phyloP scores from a whole-genome alignment of 768 basidiomycete species.

The Tylopilus intermedius region DNA sequence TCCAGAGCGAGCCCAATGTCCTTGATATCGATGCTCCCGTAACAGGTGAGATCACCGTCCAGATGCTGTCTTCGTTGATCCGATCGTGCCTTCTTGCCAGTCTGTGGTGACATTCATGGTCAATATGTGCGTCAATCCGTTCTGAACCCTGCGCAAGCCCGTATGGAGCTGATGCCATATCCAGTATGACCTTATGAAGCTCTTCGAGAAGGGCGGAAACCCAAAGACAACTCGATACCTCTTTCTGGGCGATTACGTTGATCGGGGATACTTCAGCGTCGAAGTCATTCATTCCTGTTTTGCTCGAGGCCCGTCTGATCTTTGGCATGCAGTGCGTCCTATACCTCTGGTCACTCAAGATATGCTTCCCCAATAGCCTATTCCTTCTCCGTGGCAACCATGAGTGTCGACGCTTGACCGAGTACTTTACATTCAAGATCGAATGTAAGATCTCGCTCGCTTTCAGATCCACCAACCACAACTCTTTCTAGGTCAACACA shows the following conservation, averaged over 20 bases:
- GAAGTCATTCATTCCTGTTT: conserved; percentile 41
- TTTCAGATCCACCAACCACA: conserved; percentile 3
- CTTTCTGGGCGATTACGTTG: conserved; percentile 73
- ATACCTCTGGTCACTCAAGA: conserved; percentile 60
- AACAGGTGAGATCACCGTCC: conserved; percentile 43
- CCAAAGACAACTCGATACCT: conserved; percentile 70
- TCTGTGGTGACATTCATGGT: conserved; percentile 20
- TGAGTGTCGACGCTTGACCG: conserved; percentile 61
- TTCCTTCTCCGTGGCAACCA: conserved; percentile 63
- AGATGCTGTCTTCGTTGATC: conserved; percentile 1
- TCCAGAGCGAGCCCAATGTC: conserved; percentile 58
- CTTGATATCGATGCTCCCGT: conserved; percentile 69
- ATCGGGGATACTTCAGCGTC: conserved; percentile 72
- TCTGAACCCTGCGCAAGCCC: neutral
- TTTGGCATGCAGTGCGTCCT: conserved; percentile 42
- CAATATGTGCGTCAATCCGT: conserved; percentile 24
- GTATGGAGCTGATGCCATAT: conserved; percentile 10
- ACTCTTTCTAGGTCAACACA: conserved; percentile 53
- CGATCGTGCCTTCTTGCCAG: conserved; percentile 5
- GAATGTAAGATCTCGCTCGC: conserved; percentile 31
- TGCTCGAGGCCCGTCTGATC: conserved; percentile 2
- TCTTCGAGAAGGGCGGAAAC: conserved; percentile 73
- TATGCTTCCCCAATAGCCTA: conserved; percentile 56
- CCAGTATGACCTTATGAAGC: conserved; percentile 75
- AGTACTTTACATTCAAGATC: conserved; percentile 60